These are phyloP conservation scores for Pythium sukuiense DNA, from an alignment of 352 stramenopile species.

Conservation along the genomic window DNA sequence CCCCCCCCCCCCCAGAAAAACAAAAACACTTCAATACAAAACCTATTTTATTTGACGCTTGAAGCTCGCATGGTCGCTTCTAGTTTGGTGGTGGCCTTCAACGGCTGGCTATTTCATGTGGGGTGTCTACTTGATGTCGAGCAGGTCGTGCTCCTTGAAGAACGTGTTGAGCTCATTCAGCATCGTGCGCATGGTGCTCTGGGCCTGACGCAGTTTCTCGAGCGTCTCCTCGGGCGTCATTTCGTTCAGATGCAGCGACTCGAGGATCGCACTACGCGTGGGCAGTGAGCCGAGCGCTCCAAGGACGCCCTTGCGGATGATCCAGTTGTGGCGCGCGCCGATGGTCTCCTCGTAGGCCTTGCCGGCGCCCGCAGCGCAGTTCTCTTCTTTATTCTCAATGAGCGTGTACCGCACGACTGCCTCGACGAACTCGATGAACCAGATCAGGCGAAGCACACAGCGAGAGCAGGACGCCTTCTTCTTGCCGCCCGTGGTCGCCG, in stretches of 20 bases:
- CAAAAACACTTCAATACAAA: conserved; percentile 8
- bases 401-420: conserved; percentile 68
- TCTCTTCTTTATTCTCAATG: conserved; percentile 65
- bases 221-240: conserved; percentile 37
- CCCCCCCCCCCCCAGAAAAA: too few relatives aligned
- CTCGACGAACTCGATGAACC: conserved; percentile 86
- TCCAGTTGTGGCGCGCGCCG: conserved; percentile 75
- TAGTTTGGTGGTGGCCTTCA: neutral
- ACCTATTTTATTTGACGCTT: conserved; percentile 23
- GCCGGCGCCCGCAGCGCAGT: conserved; percentile 55
- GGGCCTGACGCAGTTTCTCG: conserved; percentile 37
- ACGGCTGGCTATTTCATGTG: neutral
- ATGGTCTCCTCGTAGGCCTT: conserved; percentile 86
- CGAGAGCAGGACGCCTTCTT: conserved; percentile 81
- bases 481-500: conserved; percentile 70
- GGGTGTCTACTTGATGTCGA: conserved; percentile 68
- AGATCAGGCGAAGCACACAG: conserved; percentile 70
- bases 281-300: conserved; percentile 69
- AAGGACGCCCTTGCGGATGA: conserved; percentile 84
- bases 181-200: conserved; percentile 49
- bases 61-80: neutral
- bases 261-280: conserved; percentile 54
- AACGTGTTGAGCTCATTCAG: conserved; percentile 51
- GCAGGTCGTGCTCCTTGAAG: conserved; percentile 64
- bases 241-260: conserved; percentile 41